Base-by-base conservation (phyloP, 2,329 filamentous ascomycete genomes). In the Zopfia rhizophila region DNA sequence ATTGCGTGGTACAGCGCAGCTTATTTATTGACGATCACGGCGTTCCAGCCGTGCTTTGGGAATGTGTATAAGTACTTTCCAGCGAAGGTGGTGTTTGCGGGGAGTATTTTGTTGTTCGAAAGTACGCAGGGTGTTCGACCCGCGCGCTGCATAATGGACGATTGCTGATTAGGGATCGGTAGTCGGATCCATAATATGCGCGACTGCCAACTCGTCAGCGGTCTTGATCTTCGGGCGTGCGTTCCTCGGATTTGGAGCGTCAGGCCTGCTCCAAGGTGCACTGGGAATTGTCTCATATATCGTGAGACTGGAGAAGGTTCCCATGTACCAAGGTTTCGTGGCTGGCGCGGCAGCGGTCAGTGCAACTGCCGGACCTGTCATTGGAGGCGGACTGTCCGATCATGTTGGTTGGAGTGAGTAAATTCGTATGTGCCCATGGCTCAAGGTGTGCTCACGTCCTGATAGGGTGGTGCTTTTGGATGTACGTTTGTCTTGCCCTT, bases 101-200 rank as follows among this genome's bases (percentile, higher is more conserved):
- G 16, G 5, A 19, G 13, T 14, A 35, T 46, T 11, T 7, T 28
- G 13, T 5, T 39, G 3, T 46, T 46, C 17, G 43, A 46, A 37
- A 33, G 38, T 41, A 13, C 17, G 37, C 29, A 28, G 5, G 29
- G 12, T 13, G 13, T n/a, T 4, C 21, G 24, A 10, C 16, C 7
- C 8, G 19, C 18, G 11, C 12, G 18, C n/a, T 8, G 38, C 38
- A 32, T 5, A 40, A 14, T 18, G 13, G 12, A 12, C 31, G 31
- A 7, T 13, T 7, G 7, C 22, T 41, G 27, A 7, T 17, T 16
- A 19, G 7, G 11, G 33, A 35, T 41, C 8, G 44, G 44, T 5
- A 56, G 17, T 82, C 7, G 82, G 82, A 3, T 81, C 78, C 0
- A 53, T 78, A 8, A 55, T 84, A 13, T 83, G 80, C 54, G 82